These are phyloP conservation scores for Boletales sp. DNA, from an alignment of 768 basidiomycete genomes.

Conservation along the genomic window DNA sequence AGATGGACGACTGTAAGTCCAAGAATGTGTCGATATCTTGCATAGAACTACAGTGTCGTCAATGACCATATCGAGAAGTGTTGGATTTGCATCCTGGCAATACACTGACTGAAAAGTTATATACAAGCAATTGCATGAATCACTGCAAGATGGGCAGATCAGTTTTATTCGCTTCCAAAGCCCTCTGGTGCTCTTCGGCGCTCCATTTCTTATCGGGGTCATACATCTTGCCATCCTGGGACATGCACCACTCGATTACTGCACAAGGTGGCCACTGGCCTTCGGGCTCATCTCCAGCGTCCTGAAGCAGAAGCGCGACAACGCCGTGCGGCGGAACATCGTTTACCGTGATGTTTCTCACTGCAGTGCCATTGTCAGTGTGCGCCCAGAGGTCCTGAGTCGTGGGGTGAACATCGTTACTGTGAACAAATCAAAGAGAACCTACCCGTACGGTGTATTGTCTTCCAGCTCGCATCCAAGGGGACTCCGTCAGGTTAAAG, in stretches of 20 bases:
- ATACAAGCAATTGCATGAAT: background rate
- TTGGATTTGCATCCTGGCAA: too few species aligned
- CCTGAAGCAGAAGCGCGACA: conserved; percentile 59
- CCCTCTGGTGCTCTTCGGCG: conserved; percentile 10
- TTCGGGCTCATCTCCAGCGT: conserved; percentile 64
- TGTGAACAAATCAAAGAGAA: background rate
- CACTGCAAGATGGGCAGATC: background rate
- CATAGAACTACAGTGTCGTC: too few species aligned
- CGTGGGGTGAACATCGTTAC: background rate
- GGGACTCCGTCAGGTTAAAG: conserved; percentile 65
- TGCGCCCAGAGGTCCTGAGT: conserved; percentile 69
- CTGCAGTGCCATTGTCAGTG: conserved; percentile 63
- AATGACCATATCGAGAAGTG: too few species aligned
- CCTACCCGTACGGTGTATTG: conserved; percentile 63
- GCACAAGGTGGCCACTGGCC: conserved; percentile 57
- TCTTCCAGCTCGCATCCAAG: conserved; percentile 65
- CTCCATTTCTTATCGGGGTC: conserved; percentile 28
- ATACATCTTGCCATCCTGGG: conserved; percentile 49
- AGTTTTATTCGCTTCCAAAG: background rate
- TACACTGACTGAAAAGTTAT: too few species aligned
- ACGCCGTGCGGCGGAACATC: conserved; percentile 67
- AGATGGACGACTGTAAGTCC: conserved; percentile 1
- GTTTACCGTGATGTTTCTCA: conserved; percentile 52
- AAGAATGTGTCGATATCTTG: background rate
- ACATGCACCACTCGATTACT: conserved; percentile 54